Base-by-base conservation (phyloP, 306 rosid species). In the Inga oerstediana region DNA sequence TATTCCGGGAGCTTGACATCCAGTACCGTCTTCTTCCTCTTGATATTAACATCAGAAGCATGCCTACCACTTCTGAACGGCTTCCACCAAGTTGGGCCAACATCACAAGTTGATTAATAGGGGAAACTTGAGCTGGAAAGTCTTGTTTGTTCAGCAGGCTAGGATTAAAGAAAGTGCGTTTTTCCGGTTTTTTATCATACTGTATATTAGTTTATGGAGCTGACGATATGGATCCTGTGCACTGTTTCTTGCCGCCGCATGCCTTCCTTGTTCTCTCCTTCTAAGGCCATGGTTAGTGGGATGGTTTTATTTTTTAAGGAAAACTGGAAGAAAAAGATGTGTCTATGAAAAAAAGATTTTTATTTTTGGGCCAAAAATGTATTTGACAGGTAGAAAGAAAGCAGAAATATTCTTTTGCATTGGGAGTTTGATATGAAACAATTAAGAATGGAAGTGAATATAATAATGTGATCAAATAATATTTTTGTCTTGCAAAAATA, bases 1-100 rank as follows among this genome's bases (percentile, higher is more conserved):
- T 89, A 39, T 86, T 89, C 88, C 85, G 84, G 68, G 97, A 92
- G 70, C 86, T 90, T 4, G 94, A 92, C 68, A 83, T 92, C 68
- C 87, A 92, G 41, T 90, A 86, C 49, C 91, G 97, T 30, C 78
- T 92, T 10, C 69, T 80, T 22, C 96, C 96, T 4, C 19, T 87
- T 0, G 94, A 92, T 74, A 83, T 92, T 41, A 90, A 86, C 8
- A 65, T 92, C 20, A 72, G 91, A 1, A n/a, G 83, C 51, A 67
- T 90, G 85, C 90, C 93, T 66, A 69, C 87, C 46, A 54, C 79
- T 56, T 74, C 89, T 51, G 61, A 78, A 43, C 85, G 85, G 19
- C 76, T 79, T 71, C 87, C 93, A 24, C 56, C 86, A 13, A 69
- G 66, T 69, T 73, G 81, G 85, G 30, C 85, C 10, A 43, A 74